A percentile compares a stretch with the other conserved stretches of the same genome.
phyloP scores from a whole-genome alignment of 805 yeast species.

The Wickerhamomyces silvicola region DNA sequence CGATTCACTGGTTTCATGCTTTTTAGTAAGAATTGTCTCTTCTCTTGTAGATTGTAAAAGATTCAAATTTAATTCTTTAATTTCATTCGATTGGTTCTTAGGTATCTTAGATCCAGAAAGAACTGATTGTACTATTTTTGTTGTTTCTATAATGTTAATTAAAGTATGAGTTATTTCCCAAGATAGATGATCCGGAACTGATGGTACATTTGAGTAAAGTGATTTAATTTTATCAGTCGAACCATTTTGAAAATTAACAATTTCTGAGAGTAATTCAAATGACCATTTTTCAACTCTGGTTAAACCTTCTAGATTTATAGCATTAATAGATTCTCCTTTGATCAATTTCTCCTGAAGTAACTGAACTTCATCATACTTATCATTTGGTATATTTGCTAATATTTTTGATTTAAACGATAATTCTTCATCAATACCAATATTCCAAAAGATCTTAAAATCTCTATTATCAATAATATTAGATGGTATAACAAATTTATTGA shows the following conservation, averaged over 20 bases:
- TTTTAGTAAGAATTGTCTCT: constrained; percentile 8
- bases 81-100: constrained; percentile 5
- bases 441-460: constrained; percentile 50
- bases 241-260: constrained; percentile 7
- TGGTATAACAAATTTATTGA: constrained; percentile 21
- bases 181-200: constrained; percentile 6
- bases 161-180: constrained; percentile 17
- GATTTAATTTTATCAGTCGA: not conserved
- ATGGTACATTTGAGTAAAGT: constrained; percentile 8
- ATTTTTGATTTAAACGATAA: constrained; percentile 4
- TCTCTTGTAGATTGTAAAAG: constrained; percentile 14
- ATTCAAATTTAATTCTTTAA: constrained; percentile 14
- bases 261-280: constrained; percentile 6
- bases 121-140: constrained; percentile 15
- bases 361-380: constrained; percentile 10
- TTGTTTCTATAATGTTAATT: constrained; percentile 12
- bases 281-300: constrained; percentile 19
- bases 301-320: constrained; percentile 6
- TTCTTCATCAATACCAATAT: constrained; percentile 35
- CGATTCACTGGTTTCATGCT: constrained; percentile 1
- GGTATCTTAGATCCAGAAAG: constrained; percentile 4
- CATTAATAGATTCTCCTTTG: constrained; percentile 5
- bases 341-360: constrained; percentile 10
- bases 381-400: constrained; percentile 9
- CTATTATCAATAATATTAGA: constrained; percentile 44